phyloP scores from a whole-genome alignment of 2,329 filamentous ascomycete genomes.

The Sporothrix inflata region DNA sequence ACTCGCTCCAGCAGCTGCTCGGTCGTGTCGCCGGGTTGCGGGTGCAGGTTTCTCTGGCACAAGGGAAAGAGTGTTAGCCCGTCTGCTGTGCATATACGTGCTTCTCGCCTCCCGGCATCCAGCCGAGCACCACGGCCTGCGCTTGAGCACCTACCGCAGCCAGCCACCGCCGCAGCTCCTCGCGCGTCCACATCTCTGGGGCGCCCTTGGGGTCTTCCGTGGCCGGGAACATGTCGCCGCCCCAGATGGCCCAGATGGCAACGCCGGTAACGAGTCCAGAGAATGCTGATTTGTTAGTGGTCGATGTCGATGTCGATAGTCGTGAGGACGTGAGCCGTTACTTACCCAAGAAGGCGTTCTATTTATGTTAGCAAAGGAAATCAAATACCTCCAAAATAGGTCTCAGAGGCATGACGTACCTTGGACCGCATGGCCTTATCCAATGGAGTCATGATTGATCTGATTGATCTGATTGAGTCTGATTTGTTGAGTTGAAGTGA shows the following conservation, averaged over 20 bases:
- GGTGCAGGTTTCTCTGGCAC: constrained; percentile 51
- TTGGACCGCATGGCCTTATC: constrained; percentile 72
- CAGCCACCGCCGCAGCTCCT: constrained; percentile 82
- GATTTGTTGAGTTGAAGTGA: neutral
- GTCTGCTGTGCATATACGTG: neutral
- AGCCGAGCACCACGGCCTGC: neutral
- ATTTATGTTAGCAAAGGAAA: constrained; percentile 33
- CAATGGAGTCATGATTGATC: constrained; percentile 68
- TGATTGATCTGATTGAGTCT: neutral
- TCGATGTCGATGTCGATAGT: neutral
- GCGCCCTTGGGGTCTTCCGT: constrained; percentile 77
- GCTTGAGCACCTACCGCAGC: constrained; percentile 63
- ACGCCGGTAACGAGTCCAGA: constrained; percentile 78
- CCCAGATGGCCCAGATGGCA: constrained; percentile 83
- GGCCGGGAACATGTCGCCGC: constrained; percentile 78
- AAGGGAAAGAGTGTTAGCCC: neutral
- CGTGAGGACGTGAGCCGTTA: neutral
- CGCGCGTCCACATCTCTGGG: constrained; percentile 71
- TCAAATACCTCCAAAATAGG: neutral
- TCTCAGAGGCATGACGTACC: constrained; percentile 48
- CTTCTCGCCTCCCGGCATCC: neutral
- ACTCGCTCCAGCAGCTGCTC: constrained; percentile 54
- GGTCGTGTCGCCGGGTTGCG: constrained; percentile 47
- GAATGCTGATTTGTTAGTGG: constrained; percentile 10
- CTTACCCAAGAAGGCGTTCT: constrained; percentile 73